phyloP scores from a whole-genome alignment of 2,329 filamentous ascomycete species.

The Alternaria hordeiaustralica region DNA sequence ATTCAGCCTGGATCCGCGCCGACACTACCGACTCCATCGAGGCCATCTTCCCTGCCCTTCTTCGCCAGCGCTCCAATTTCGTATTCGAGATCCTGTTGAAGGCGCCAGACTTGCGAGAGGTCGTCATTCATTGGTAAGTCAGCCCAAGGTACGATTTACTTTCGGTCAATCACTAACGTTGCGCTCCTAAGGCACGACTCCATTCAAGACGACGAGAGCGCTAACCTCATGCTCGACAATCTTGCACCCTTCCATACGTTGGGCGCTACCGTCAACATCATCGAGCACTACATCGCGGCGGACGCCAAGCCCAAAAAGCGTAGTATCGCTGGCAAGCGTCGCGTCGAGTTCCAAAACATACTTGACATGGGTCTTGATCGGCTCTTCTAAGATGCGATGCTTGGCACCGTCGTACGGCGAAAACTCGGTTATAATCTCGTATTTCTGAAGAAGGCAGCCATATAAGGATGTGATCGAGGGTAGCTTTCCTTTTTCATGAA shows the following conservation, averaged over 20 bases:
- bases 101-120: constrained; percentile 33
- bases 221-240: constrained; percentile 29
- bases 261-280: constrained; percentile 25
- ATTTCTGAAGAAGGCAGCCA: neutral
- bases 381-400: constrained; percentile 14
- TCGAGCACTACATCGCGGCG: constrained; percentile 36
- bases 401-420: neutral
- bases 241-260: constrained; percentile 32
- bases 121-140: constrained; percentile 34
- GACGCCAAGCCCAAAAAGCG: constrained; percentile 30
- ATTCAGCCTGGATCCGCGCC: constrained; percentile 40
- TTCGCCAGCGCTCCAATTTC: constrained; percentile 32
- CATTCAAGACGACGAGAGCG: constrained; percentile 28
- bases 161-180: neutral
- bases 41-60: constrained; percentile 37
- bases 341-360: constrained; percentile 41
- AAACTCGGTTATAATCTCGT: neutral
- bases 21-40: constrained; percentile 20
- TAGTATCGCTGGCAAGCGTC: constrained; percentile 36
- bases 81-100: constrained; percentile 31
- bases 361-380: constrained; percentile 23
- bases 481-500: neutral
- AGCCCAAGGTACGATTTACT: neutral
- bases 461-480: neutral
- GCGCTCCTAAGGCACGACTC: constrained; percentile 33